Evolutionary conservation across 768 basidiomycete species (phyloP).

Genomic region (Lentinula raphanica): DNA sequence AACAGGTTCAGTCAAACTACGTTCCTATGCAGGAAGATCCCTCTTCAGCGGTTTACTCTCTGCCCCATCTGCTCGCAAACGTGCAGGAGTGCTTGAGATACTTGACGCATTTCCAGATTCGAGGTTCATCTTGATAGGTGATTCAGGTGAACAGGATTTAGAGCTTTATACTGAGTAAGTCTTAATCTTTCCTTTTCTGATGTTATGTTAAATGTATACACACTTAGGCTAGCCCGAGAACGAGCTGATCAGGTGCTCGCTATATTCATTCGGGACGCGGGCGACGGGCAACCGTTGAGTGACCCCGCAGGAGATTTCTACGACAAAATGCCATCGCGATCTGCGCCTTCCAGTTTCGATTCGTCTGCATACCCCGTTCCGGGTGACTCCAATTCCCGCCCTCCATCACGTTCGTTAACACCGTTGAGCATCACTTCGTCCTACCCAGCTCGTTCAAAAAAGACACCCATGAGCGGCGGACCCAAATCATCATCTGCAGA

Average conservation of each 20-base stretch:
- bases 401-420: slow-evolving; percentile 8
- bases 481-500: background rate
- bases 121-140: slow-evolving; percentile 81
- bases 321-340: background rate
- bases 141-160: slow-evolving; percentile 92
- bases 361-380: slow-evolving; percentile 2
- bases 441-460: background rate
- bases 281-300: slow-evolving; percentile 36
- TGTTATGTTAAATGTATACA: background rate
- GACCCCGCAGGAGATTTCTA: slow-evolving; percentile 58
- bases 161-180: slow-evolving; percentile 77
- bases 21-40: slow-evolving; percentile 80
- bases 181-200: background rate
- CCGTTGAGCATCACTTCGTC: background rate
- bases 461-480: background rate
- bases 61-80: slow-evolving; percentile 54
- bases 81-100: slow-evolving; percentile 72
- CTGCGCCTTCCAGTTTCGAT: background rate
- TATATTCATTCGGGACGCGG: slow-evolving; percentile 81
- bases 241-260: slow-evolving; percentile 65
- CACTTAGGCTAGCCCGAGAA: slow-evolving; percentile 54
- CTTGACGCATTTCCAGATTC: slow-evolving; percentile 70
- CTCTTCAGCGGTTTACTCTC: slow-evolving; percentile 60
- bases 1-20: slow-evolving; percentile 73
- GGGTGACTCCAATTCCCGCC: slow-evolving; percentile 7